Conservation (phyloP, 2,329 filamentous ascomycete genomes). For the Trichoderma sp. region DNA sequence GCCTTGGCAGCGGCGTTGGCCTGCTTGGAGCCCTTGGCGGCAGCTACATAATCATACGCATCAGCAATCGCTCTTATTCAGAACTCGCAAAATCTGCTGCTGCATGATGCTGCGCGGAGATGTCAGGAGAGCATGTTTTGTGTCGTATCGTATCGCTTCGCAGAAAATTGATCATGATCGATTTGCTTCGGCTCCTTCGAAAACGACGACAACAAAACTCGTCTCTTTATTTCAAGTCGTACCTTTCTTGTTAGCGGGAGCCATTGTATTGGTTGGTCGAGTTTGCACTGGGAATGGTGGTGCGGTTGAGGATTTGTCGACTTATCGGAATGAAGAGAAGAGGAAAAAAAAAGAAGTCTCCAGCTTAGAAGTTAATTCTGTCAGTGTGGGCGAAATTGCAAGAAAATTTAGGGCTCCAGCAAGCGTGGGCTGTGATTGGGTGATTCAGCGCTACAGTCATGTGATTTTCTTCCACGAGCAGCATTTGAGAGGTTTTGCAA, state of each 20-base stretch:
- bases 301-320: slow-evolving; percentile 24
- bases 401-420: slow-evolving; percentile 32
- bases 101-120: slow-evolving; percentile 57
- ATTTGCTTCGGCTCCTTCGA: slow-evolving; percentile 12
- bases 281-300: slow-evolving; percentile 19
- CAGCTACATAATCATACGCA: slow-evolving; percentile 59
- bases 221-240: slow-evolving; percentile 39
- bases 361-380: slow-evolving; percentile 17
- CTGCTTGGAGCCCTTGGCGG: slow-evolving; percentile 73
- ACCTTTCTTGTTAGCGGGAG: slow-evolving; percentile 48
- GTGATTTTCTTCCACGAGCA: slow-evolving; percentile 22
- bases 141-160: neutral
- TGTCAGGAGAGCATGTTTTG: slow-evolving; percentile 4
- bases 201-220: slow-evolving; percentile 14
- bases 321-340: slow-evolving; percentile 17
- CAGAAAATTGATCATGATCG: neutral
- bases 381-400: slow-evolving; percentile 30
- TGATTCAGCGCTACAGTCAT: neutral
- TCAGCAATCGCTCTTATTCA: slow-evolving; percentile 71
- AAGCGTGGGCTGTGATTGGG: slow-evolving; percentile 23
- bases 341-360: neutral
- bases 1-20: slow-evolving; percentile 94
- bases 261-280: slow-evolving; percentile 38
- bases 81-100: slow-evolving; percentile 78
- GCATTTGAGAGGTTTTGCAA: neutral